phyloP scores from a whole-genome alignment of 176 grass and related monocot genomes.

The Themeda triandra region DNA sequence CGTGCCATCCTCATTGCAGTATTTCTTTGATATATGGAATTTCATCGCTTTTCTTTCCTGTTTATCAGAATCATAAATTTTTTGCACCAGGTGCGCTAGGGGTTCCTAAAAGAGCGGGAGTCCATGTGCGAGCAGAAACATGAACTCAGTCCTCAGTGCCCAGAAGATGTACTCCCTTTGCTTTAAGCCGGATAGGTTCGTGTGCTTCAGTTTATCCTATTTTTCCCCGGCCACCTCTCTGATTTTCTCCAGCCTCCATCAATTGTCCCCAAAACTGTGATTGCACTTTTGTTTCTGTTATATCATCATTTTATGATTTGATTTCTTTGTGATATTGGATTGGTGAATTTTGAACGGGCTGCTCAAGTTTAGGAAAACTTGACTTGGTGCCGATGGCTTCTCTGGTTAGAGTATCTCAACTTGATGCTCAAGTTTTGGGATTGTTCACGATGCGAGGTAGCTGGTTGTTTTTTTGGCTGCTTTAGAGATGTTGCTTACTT shows the following conservation, averaged over 20 bases:
- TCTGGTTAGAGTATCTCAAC: too few species aligned
- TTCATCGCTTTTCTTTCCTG: too few species aligned
- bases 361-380: constrained; percentile 92
- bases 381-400: constrained; percentile 72
- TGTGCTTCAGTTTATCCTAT: not conserved
- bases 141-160: constrained; percentile 57
- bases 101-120: constrained; percentile 64
- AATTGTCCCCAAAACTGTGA: not conserved
- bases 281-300: not conserved
- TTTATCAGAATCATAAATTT: too few species aligned
- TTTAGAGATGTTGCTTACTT: too few species aligned
- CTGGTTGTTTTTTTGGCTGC: too few species aligned
- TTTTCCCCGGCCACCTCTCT: too few species aligned
- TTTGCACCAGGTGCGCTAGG: constrained; percentile 33
- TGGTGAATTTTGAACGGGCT: constrained; percentile 38
- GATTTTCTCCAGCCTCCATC: not conserved
- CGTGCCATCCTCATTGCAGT: too few species aligned
- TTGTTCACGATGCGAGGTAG: too few species aligned
- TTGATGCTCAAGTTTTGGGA: too few species aligned
- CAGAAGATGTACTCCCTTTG: constrained; percentile 96
- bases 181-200: constrained; percentile 81
- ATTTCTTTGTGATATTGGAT: constrained; percentile 8
- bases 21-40: too few species aligned
- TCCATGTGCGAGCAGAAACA: constrained; percentile 90
- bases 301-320: not conserved